Conservation (phyloP, 176 grass and related monocot species). For the Hsuehochloa calcarea region DNA sequence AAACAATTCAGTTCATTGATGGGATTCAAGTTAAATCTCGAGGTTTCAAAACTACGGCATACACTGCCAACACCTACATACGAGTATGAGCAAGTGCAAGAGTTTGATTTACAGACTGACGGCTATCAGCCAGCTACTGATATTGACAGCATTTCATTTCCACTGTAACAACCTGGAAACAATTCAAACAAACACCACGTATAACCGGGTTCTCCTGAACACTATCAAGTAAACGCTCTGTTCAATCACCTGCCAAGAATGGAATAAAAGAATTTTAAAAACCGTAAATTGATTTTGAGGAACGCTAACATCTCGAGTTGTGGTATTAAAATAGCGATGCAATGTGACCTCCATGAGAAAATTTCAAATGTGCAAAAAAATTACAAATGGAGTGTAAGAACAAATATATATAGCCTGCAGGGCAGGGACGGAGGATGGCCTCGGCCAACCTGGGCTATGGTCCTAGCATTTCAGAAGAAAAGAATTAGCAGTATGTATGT, state of each 20-base stretch:
- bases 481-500: too few species aligned
- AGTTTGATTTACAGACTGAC: slow-evolving; percentile 36
- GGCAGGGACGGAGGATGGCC: too few species aligned
- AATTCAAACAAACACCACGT: neutral
- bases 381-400: neutral
- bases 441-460: too few species aligned
- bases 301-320: neutral
- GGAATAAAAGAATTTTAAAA: neutral
- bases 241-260: slow-evolving; percentile 28
- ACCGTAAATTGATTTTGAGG: neutral
- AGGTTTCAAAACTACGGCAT: neutral
- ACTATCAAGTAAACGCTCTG: neutral
- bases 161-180: slow-evolving; percentile 5
- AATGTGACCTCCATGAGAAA: neutral
- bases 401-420: neutral
- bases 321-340: neutral
- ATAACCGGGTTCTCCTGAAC: neutral
- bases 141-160: slow-evolving; percentile 21
- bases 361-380: neutral
- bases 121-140: slow-evolving; percentile 6
- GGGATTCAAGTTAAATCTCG: neutral
- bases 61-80: neutral
- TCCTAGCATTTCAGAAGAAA: too few species aligned
- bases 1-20: neutral
- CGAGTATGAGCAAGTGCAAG: slow-evolving; percentile 4